Conservation (phyloP, 2,329 filamentous ascomycete genomes). For the Ceratocystis huliohia region DNA sequence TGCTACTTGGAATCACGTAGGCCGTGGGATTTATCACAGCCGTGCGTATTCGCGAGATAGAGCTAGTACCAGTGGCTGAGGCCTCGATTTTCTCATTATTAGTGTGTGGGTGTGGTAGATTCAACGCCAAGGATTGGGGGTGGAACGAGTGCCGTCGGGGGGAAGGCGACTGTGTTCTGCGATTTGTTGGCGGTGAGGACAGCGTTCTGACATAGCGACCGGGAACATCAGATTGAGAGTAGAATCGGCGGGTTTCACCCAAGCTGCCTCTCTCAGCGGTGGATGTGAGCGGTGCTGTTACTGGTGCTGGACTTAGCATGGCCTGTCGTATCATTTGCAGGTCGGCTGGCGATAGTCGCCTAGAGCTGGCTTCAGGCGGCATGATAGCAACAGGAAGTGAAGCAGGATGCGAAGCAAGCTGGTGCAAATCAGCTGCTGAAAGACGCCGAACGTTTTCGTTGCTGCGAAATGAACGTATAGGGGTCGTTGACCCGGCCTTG, state of each 20-base stretch:
- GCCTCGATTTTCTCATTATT: slow-evolving; percentile 29
- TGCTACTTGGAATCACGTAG: slow-evolving; percentile 18
- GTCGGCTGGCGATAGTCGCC: slow-evolving; percentile 17
- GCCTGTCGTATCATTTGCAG: slow-evolving; percentile 26
- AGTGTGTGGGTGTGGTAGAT: slow-evolving; percentile 38
- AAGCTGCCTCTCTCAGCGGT: neutral
- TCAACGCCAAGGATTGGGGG: neutral
- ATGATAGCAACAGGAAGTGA: slow-evolving; percentile 40
- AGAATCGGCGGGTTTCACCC: neutral
- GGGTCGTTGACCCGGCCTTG: neutral
- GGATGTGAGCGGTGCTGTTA: neutral
- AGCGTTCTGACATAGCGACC: slow-evolving; percentile 15
- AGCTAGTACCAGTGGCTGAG: neutral
- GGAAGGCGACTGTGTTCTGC: slow-evolving; percentile 11
- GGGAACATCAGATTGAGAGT: slow-evolving; percentile 9
- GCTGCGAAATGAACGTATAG: slow-evolving; percentile 22
- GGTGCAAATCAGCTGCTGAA: slow-evolving; percentile 46
- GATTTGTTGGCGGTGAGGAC: slow-evolving; percentile 16
- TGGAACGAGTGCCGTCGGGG: neutral
- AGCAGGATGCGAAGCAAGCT: slow-evolving; percentile 43
- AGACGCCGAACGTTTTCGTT: slow-evolving; percentile 40
- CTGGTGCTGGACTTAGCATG: slow-evolving; percentile 20
- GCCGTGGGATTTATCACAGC: slow-evolving; percentile 32
- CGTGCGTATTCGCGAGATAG: slow-evolving; percentile 26
- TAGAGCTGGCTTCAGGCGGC: slow-evolving; percentile 27